A percentile compares a stretch with the other conserved stretches of the same genome.
Conservation (phyloP, 2,329 filamentous ascomycete species). For the Coleophoma eucalyptorum region DNA sequence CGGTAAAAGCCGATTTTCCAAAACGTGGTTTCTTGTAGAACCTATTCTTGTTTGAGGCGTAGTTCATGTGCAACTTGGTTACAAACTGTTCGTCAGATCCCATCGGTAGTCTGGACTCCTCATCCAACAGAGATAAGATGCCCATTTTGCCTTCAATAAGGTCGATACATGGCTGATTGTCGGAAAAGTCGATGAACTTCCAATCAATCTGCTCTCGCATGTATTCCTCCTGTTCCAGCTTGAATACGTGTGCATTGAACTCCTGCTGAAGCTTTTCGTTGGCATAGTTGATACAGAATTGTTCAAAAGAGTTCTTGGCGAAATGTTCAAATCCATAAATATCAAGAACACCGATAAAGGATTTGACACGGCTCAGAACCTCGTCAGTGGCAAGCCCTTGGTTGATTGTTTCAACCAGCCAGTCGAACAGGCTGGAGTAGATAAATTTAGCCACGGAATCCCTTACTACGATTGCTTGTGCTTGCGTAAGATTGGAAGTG, state of each 20-base stretch:
- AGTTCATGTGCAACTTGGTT: slow-evolving; percentile 93
- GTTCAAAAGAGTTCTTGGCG: slow-evolving; percentile 98
- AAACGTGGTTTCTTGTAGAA: slow-evolving; percentile 99
- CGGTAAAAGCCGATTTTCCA: slow-evolving; percentile 94
- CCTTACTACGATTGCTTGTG: slow-evolving; percentile 89
- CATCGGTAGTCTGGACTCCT: slow-evolving; percentile 95
- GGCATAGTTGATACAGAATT: slow-evolving; percentile 99
- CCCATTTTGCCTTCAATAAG: slow-evolving; percentile 96
- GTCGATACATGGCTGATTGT: slow-evolving; percentile 98
- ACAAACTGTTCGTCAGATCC: slow-evolving; percentile 97
- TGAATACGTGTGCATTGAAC: slow-evolving; percentile 99
- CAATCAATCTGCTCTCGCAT: slow-evolving; percentile 95
- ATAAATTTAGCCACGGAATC: slow-evolving; percentile 99
- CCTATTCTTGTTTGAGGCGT: slow-evolving; percentile 82
- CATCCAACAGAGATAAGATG: slow-evolving; percentile 86
- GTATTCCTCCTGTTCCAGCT: slow-evolving; percentile 98
- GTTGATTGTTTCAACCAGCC: slow-evolving; percentile 98
- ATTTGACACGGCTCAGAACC: slow-evolving; percentile 74
- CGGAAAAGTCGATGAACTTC: slow-evolving; percentile 99
- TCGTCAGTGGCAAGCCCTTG: slow-evolving; percentile 83
- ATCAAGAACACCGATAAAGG: slow-evolving; percentile 97
- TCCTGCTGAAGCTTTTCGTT: slow-evolving; percentile 99
- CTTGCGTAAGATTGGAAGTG: slow-evolving; percentile 87
- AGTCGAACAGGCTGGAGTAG: slow-evolving; percentile 97
- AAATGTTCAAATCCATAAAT: slow-evolving; percentile 99